Evolutionary conservation across 306 rosid genomes (phyloP), one percentile per base, ranked within the genome.

Genomic region (Rubus idaeus): DNA sequence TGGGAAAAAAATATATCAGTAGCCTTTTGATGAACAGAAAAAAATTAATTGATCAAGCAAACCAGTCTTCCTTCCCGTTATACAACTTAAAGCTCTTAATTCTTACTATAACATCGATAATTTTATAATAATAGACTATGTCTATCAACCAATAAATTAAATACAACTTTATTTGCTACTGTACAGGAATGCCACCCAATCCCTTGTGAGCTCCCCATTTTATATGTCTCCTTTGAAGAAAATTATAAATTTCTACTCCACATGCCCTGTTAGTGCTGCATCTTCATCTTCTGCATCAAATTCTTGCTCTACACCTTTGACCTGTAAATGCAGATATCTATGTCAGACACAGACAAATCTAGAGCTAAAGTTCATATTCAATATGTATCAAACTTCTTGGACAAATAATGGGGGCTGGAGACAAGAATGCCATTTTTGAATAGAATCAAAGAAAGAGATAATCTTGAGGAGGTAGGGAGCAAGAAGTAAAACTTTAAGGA

Each of bases 231-330:
- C 13, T 50, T 46, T 63, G 78, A 74, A 50, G 26, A 74, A 58
- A 71, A 47, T 44, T 11, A 16, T 1, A 18, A 41, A 80, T 35
- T 68, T 30, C 87, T 90, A 92, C 82, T 87, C 89, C 75, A 80
- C 49, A 62, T 87, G 86, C 64, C 91, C 87, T 68, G 85, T 78
- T 71, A 85, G 55, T 23, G 83, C 77, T 78, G 87, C 90, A 64
- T 81, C 90, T 82, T 87, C 96, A 16, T 87, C 91, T 64, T 90
- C 97, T 3, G 76, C 84, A 78, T 95, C 98, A 41, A 87, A 14
- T 82, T 92, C 97, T 87, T 95, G 89, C 84, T 92, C 97, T 52
- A 95, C 98, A 26, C 89, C 85, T 88, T 92, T 95, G 72, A 95
- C 97, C 98, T 95, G 89, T 66, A 85, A 66, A 79, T 68, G 75